Percentiles rank a stretch among this genome's conserved stretches.
Conservation (phyloP, 306 rosid species). For the Fagus sylvatica region DNA sequence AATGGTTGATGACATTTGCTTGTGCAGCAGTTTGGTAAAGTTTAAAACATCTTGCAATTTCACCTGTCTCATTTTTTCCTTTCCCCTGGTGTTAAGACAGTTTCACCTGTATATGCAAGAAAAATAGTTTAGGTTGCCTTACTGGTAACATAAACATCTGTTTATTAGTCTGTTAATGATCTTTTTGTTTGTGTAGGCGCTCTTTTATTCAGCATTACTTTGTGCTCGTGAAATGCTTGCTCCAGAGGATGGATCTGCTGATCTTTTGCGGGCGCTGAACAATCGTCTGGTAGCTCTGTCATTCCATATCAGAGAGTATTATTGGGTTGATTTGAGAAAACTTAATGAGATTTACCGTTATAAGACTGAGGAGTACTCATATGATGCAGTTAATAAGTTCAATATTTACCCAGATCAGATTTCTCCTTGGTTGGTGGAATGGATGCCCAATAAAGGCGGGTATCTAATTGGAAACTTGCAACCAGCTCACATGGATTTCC, state of each 20-base stretch:
- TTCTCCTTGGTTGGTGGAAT: slow-evolving; percentile 81
- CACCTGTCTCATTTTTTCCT: not conserved
- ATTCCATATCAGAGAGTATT: slow-evolving; percentile 81
- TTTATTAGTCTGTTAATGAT: slow-evolving; percentile 12
- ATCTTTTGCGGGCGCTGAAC: slow-evolving; percentile 72
- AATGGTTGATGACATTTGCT: not conserved
- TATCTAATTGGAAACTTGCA: slow-evolving; percentile 84
- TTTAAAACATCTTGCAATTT: not conserved
- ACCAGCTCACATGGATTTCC: slow-evolving; percentile 98
- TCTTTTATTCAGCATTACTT: slow-evolving; percentile 78
- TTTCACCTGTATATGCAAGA: not conserved
- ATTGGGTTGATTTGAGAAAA: slow-evolving; percentile 76
- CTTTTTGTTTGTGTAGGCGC: slow-evolving; percentile 50
- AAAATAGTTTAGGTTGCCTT: not conserved
- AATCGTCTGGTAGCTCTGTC: slow-evolving; percentile 84
- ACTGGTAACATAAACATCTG: not conserved
- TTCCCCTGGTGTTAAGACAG: not conserved
- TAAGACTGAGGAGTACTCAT: slow-evolving; percentile 86
- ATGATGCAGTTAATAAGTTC: slow-evolving; percentile 86
- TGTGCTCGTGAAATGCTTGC: slow-evolving; percentile 88
- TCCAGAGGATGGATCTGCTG: slow-evolving; percentile 77
- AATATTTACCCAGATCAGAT: slow-evolving; percentile 88
- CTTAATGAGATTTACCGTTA: slow-evolving; percentile 85
- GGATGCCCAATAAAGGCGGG: slow-evolving; percentile 85
- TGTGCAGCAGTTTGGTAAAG: not conserved